Conservation (phyloP, 148 eudicot genomes). For the Heliosperma pusillum region DNA sequence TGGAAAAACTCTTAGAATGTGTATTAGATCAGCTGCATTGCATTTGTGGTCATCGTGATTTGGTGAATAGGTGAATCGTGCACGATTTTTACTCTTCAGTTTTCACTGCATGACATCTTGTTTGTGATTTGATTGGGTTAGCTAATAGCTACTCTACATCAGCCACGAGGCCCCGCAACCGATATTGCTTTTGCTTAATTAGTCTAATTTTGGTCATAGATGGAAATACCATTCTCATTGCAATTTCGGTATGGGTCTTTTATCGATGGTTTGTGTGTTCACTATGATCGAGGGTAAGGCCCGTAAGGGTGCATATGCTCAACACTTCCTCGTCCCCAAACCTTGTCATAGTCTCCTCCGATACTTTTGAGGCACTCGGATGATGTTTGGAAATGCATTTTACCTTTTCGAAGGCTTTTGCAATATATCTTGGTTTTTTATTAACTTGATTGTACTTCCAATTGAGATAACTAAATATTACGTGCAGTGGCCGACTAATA, state of each 20-base stretch:
- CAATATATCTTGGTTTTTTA: neutral
- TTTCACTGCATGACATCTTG: neutral
- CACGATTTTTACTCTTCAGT: neutral
- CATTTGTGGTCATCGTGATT: neutral
- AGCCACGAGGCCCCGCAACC: neutral
- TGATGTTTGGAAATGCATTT: neutral
- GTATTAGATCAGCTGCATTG: neutral
- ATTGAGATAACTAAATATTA: neutral
- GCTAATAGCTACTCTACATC: neutral
- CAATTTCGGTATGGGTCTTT: neutral
- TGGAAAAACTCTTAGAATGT: neutral
- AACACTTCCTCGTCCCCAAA: too few species aligned
- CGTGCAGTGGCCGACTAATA: slow-evolving; percentile 84
- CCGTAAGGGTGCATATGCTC: too few species aligned
- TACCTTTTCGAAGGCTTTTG: neutral
- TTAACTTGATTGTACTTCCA: neutral
- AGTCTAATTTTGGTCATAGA: neutral
- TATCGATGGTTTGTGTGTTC: neutral
- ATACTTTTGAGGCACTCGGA: neutral
- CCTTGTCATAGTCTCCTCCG: too few species aligned
- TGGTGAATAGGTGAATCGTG: too few species aligned
- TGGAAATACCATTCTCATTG: neutral
- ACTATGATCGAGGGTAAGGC: too few species aligned
- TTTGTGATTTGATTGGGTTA: neutral
- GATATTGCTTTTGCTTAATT: neutral